phyloP scores from a whole-genome alignment of 2,329 filamentous ascomycete genomes.

The Neonectria coccinea region DNA sequence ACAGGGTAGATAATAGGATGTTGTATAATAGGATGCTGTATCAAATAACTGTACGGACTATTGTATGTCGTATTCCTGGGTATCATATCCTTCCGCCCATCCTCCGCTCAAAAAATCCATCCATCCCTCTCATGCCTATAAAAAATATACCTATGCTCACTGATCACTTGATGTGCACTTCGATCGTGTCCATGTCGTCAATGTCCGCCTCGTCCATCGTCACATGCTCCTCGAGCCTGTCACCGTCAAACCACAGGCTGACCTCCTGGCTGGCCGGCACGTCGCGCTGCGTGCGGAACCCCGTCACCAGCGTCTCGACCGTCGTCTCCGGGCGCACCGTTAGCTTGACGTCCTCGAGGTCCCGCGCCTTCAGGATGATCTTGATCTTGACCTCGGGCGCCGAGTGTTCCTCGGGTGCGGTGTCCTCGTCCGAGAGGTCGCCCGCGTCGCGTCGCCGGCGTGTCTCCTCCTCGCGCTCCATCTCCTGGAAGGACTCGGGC shows the following conservation, averaged over 20 bases:
- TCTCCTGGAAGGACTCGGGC: slow-evolving; percentile 66
- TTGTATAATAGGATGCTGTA: not conserved
- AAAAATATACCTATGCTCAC: not conserved
- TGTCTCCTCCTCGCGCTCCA: slow-evolving; percentile 62
- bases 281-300: slow-evolving; percentile 67
- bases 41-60: not conserved
- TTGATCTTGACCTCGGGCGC: slow-evolving; percentile 55
- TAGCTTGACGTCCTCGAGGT: slow-evolving; percentile 62
- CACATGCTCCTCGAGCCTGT: slow-evolving; percentile 70
- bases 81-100: slow-evolving; percentile 44
- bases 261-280: slow-evolving; percentile 66
- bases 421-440: slow-evolving; percentile 52
- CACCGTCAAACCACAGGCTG: slow-evolving; percentile 80
- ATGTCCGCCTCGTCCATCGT: slow-evolving; percentile 77
- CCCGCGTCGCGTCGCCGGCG: slow-evolving; percentile 58
- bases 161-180: slow-evolving; percentile 73
- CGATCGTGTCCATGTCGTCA: slow-evolving; percentile 78
- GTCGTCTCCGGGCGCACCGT: slow-evolving; percentile 66
- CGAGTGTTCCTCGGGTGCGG: slow-evolving; percentile 33
- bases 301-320: slow-evolving; percentile 70
- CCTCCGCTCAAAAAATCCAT: not conserved
- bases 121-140: slow-evolving; percentile 1
- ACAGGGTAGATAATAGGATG: not conserved
- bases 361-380: slow-evolving; percentile 66
- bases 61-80: slow-evolving; percentile 40